A percentile compares a stretch with the other conserved stretches of the same genome.
Conservation (phyloP, 139 green algal genomes). For the Coccomyxa sp. region DNA sequence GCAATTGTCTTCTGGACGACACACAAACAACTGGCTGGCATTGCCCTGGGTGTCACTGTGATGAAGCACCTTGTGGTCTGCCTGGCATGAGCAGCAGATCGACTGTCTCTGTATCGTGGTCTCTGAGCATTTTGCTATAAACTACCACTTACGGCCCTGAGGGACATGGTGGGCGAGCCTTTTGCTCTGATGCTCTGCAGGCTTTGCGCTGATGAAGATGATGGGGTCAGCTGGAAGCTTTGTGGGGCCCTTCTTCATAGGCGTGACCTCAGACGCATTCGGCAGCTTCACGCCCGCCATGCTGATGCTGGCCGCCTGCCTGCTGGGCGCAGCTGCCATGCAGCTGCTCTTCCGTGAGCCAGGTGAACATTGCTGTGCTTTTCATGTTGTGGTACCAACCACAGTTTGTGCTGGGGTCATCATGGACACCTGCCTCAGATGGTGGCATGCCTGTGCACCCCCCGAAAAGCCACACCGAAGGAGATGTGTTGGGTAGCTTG, state of each 20-base stretch:
- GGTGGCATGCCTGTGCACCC: background rate
- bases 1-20: too few species aligned
- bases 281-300: conserved; percentile 7
- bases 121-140: background rate
- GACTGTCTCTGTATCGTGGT: too few species aligned
- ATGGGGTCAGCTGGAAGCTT: conserved; percentile 14
- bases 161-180: background rate
- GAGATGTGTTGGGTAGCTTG: too few species aligned
- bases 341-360: background rate
- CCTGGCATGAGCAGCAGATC: background rate
- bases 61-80: background rate
- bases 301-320: conserved; percentile 11
- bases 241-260: conserved; percentile 8
- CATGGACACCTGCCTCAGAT: background rate
- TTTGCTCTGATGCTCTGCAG: background rate
- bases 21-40: too few species aligned
- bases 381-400: background rate
- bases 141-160: background rate
- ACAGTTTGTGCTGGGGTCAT: background rate
- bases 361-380: background rate
- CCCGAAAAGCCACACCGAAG: background rate
- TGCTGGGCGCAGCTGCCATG: background rate
- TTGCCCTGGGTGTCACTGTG: background rate
- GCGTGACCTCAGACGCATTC: conserved; percentile 5
- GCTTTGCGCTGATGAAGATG: conserved; percentile 32